These are phyloP conservation scores for Rhizoctonia solani DNA, from an alignment of 1,284 basidiomycete genomes.

Conservation along the genomic window DNA sequence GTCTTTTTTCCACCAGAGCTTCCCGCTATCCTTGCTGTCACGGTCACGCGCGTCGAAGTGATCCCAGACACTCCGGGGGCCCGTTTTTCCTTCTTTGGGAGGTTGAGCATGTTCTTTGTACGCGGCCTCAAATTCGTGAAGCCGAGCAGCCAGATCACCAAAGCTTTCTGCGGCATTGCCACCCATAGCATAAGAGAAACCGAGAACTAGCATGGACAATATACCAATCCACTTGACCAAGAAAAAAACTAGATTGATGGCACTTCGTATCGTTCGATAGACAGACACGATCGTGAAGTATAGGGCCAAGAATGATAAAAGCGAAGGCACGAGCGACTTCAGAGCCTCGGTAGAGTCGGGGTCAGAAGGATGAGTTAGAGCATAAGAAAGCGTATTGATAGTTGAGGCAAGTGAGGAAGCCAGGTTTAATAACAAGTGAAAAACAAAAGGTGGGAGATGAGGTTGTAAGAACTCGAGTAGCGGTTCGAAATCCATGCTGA, in stretches of 20 bases:
- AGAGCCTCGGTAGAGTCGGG: constrained; percentile 29
- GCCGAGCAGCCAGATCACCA: constrained; percentile 6
- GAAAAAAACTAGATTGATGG: constrained; percentile 31
- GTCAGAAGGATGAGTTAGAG: constrained; percentile 16
- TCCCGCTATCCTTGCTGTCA: not conserved
- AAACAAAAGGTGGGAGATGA: constrained; percentile 19
- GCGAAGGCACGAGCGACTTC: constrained; percentile 21
- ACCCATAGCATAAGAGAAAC: constrained; percentile 10
- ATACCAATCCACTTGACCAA: constrained; percentile 35
- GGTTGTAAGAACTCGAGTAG: constrained; percentile 18
- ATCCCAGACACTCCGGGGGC: constrained; percentile 23
- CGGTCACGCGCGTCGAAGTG: constrained; percentile 22
- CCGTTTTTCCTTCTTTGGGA: constrained; percentile 12
- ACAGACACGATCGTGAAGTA: constrained; percentile 37
- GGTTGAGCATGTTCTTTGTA: not conserved
- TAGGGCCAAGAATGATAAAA: constrained; percentile 35
- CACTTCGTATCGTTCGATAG: constrained; percentile 32
- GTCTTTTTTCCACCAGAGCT: constrained; percentile 29
- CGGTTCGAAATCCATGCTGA: constrained; percentile 29
- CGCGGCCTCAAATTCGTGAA: constrained; percentile 8
- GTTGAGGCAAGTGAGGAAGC: constrained; percentile 6
- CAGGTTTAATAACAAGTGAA: constrained; percentile 19
- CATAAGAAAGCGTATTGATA: constrained; percentile 23
- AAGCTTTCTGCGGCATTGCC: not conserved
- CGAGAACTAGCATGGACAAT: constrained; percentile 10